Conservation (phyloP, 148 eudicot species). For the Nepenthes gracilis region DNA sequence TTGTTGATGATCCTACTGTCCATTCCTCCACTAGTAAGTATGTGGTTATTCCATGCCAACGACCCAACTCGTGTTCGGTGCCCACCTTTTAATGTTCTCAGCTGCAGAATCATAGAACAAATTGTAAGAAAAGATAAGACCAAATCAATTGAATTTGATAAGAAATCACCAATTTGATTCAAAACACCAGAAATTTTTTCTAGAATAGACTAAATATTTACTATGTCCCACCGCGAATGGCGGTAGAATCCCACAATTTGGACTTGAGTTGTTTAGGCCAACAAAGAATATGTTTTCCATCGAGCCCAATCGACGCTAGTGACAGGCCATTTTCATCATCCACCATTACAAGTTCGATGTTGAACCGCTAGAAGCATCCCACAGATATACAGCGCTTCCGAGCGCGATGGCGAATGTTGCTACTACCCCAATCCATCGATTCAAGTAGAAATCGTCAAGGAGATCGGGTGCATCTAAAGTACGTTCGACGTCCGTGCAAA, state of each 20-base stretch:
- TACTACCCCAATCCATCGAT: conserved; percentile 86
- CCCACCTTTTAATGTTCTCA: too few relatives aligned
- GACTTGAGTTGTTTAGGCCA: conserved; percentile 76
- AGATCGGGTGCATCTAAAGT: conserved; percentile 89
- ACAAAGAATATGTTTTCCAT: conserved; percentile 77
- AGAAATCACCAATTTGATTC: too few relatives aligned
- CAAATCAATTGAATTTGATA: too few relatives aligned
- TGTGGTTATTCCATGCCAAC: too few relatives aligned
- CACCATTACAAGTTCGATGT: conserved; percentile 73
- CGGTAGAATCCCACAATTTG: conserved; percentile 91
- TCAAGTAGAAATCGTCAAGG: conserved; percentile 78
- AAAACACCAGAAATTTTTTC: too few relatives aligned
- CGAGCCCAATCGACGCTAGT: conserved; percentile 98
- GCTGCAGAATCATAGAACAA: too few relatives aligned
- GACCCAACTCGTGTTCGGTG: too few relatives aligned
- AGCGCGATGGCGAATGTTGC: conserved; percentile 90
- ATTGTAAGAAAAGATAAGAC: too few relatives aligned
- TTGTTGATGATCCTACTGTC: too few relatives aligned
- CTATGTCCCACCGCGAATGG: too few relatives aligned
- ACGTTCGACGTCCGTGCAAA: conserved; percentile 92
- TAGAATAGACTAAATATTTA: too few relatives aligned
- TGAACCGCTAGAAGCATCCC: conserved; percentile 79
- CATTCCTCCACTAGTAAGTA: too few relatives aligned
- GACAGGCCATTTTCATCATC: conserved; percentile 79
- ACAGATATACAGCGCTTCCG: conserved; percentile 70